Percentiles rank a stretch among this genome's conserved stretches.
These are phyloP conservation scores for Hypoxylon sp. DNA, from an alignment of 2,329 filamentous ascomycete species.

Conservation along the genomic window DNA sequence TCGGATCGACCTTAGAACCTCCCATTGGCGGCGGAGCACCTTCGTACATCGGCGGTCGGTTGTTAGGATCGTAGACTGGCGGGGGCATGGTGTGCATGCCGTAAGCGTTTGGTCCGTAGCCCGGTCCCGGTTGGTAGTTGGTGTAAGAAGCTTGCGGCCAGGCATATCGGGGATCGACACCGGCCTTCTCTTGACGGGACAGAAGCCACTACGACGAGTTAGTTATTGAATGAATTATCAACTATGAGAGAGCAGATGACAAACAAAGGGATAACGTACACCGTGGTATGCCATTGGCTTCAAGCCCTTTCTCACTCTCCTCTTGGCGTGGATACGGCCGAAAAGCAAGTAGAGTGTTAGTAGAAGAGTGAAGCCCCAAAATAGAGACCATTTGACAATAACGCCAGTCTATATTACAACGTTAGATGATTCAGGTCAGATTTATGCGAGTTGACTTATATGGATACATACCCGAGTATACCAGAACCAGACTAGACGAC, in stretches of 20 bases:
- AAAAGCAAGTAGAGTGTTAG: slow-evolving; percentile 75
- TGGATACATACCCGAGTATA: slow-evolving; percentile 51
- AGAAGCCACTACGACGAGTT: slow-evolving; percentile 65
- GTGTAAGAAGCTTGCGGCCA: slow-evolving; percentile 60
- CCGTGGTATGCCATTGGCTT: slow-evolving; percentile 79
- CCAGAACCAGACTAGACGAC: slow-evolving; percentile 50
- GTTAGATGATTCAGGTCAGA: slow-evolving; percentile 19
- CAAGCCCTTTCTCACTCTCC: slow-evolving; percentile 75
- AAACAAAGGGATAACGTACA: slow-evolving; percentile 60
- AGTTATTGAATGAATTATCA: slow-evolving; percentile 7
- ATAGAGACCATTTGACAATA: slow-evolving; percentile 80
- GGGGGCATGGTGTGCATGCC: slow-evolving; percentile 70
- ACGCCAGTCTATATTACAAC: slow-evolving; percentile 66
- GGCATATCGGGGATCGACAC: slow-evolving; percentile 66
- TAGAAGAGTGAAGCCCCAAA: slow-evolving; percentile 72
- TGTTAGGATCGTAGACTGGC: slow-evolving; percentile 71
- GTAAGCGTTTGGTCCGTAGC: slow-evolving; percentile 54
- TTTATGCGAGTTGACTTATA: neutral
- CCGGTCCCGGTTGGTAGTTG: slow-evolving; percentile 57
- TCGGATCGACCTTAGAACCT: slow-evolving; percentile 68
- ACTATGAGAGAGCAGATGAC: neutral
- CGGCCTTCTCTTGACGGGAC: slow-evolving; percentile 62
- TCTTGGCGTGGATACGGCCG: slow-evolving; percentile 79
- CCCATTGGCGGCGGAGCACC: slow-evolving; percentile 60
- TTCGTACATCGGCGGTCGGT: slow-evolving; percentile 70